Evolutionary conservation across 2,329 filamentous ascomycete genomes (phyloP).

Genomic region (Hawksworthiomyces lignivorus): DNA sequence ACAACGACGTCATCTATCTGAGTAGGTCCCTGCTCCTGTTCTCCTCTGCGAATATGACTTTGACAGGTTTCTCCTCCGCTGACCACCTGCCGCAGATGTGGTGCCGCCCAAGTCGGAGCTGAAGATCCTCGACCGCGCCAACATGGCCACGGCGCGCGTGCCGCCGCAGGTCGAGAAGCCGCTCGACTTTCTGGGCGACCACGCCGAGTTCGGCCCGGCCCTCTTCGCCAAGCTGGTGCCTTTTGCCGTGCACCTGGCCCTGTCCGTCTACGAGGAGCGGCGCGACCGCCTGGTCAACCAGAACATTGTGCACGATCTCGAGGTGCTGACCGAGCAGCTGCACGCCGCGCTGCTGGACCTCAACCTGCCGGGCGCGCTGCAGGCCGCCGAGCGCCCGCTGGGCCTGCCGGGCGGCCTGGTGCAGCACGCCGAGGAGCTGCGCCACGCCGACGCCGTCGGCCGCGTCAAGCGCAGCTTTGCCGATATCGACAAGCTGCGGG

Average conservation of each 20-base stretch:
- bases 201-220: constrained; percentile 71
- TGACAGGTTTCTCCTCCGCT: neutral
- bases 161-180: constrained; percentile 79
- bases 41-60: too few relatives aligned
- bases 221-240: constrained; percentile 89
- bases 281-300: constrained; percentile 86
- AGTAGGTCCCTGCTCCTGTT: constrained; percentile 35
- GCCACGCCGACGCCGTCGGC: constrained; percentile 79
- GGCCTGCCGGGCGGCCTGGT: constrained; percentile 78
- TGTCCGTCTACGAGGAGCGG: constrained; percentile 89
- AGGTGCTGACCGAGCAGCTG: constrained; percentile 69
- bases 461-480: constrained; percentile 71
- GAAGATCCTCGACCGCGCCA: constrained; percentile 74
- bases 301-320: constrained; percentile 76
- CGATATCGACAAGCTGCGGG: constrained; percentile 84
- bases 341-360: constrained; percentile 73
- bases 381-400: constrained; percentile 89
- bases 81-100: constrained; percentile 43
- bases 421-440: constrained; percentile 87
- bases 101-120: constrained; percentile 87
- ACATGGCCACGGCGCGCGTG: constrained; percentile 74
- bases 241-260: constrained; percentile 89
- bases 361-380: constrained; percentile 84
- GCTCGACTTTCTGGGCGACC: constrained; percentile 70
- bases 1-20: constrained; percentile 94